Percentiles rank a stretch among this genome's conserved stretches.
These are phyloP conservation scores for Nicotiana attenuata DNA, from an alignment of 257 asterid genomes.

Conservation along the genomic window DNA sequence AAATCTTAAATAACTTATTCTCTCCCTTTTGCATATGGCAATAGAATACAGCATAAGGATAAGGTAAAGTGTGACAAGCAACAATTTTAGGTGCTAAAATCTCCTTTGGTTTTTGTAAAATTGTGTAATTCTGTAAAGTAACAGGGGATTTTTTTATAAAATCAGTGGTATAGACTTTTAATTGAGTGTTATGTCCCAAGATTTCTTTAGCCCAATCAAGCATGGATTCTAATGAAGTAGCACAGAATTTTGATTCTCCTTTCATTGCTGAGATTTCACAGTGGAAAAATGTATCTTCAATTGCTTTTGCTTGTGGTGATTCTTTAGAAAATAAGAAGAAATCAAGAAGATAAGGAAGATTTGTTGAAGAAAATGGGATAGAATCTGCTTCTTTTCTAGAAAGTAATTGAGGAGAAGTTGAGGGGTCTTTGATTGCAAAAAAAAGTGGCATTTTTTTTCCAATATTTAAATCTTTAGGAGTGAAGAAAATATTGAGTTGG, in stretches of 20 bases:
- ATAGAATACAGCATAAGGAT: slow-evolving; percentile 78
- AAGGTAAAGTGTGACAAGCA: slow-evolving; percentile 72
- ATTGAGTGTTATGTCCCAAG: slow-evolving; percentile 25
- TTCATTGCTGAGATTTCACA: slow-evolving; percentile 53
- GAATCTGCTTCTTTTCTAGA: slow-evolving; percentile 53
- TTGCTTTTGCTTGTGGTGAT: slow-evolving; percentile 63
- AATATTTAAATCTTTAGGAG: slow-evolving; percentile 30
- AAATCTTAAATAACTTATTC: slow-evolving; percentile 45
- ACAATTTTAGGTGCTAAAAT: slow-evolving; percentile 33
- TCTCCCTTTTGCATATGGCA: slow-evolving; percentile 64
- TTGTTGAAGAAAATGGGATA: slow-evolving; percentile 58
- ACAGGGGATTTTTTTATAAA: slow-evolving; percentile 25
- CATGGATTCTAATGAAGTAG: slow-evolving; percentile 67
- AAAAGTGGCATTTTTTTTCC: slow-evolving; percentile 50
- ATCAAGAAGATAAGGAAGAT: slow-evolving; percentile 37
- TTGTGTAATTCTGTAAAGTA: slow-evolving; percentile 54
- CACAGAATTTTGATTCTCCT: slow-evolving; percentile 76
- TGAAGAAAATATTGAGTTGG: slow-evolving; percentile 56
- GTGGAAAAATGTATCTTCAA: slow-evolving; percentile 54
- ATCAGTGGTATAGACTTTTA: slow-evolving; percentile 44
- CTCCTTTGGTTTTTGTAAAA: slow-evolving; percentile 28
- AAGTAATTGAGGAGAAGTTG: slow-evolving; percentile 56
- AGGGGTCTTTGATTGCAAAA: slow-evolving; percentile 45
- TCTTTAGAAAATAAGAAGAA: slow-evolving; percentile 39
- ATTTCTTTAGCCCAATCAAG: slow-evolving; percentile 37